Base-by-base conservation (phyloP, 1,139 yeast species). In the Yamadazyma triangularis region DNA sequence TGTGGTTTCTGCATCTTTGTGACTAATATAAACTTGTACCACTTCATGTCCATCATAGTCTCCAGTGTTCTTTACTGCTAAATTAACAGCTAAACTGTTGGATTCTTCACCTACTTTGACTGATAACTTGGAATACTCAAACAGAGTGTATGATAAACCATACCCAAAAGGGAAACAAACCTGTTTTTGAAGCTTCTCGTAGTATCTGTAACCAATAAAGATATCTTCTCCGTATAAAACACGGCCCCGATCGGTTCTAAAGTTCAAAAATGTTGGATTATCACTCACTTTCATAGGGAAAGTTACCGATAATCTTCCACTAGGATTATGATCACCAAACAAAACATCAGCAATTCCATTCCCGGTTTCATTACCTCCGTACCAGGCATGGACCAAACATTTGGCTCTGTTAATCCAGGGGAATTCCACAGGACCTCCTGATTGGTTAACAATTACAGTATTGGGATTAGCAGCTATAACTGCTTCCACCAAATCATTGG, bases 361-460 rank as follows among this genome's bases (percentile, higher is more conserved):
- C 15, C 57, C 57, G 31, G 47, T 35, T 44, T 45, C 56, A 31
- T 51, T 55, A 24, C 65, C 66, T 8, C 65, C 65, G 39, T 53
- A 60, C 67, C 67, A 60, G 8, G 62, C 75, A 32, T 77, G 82
- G n/a, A 77, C 53, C 24, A 76, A 42, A 12, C 69, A 69, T 31
- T 63, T 59, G 10, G 66, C 69, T 14, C 66, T 47, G 25, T 61
- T 48, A n/a, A 63, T 42, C 80, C 82, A 76, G 22, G 80, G 78
- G 58, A 77, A 58, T 27, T 71, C 67, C 21, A 77, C 81, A 1
- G 84, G 83, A n/a, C 79, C 67, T 34, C 84, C 83, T 2, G 78
- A 64, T 50, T 77, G 81, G 50, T 73, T 68, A 18, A 77, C 79
- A 30, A 77, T 55, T 8, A 73, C 67, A 3, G 73, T 62, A 45